Evolutionary conservation across 768 basidiomycete genomes (phyloP).

Genomic region (Suillus tomentosus): DNA sequence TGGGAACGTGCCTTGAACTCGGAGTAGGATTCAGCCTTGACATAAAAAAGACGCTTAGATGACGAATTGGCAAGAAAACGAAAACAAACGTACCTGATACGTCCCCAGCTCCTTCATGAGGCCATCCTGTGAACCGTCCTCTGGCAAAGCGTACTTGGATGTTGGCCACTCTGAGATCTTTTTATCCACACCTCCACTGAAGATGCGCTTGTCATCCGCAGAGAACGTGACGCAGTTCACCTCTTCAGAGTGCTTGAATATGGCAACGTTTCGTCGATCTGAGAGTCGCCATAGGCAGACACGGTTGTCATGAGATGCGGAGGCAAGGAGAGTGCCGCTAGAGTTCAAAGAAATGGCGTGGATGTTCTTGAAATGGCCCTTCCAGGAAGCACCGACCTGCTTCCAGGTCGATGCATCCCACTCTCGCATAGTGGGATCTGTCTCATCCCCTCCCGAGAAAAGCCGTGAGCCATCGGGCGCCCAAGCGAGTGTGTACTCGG

Average conservation of each 20-base stretch:
- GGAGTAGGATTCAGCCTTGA: not conserved
- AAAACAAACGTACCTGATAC: not conserved
- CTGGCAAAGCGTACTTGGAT: not conserved
- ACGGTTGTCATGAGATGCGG: too few species aligned
- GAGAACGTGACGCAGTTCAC: not conserved
- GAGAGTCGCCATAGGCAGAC: too few species aligned
- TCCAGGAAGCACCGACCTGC: too few species aligned
- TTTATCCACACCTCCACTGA: not conserved
- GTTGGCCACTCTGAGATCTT: not conserved
- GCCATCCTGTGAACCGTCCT: not conserved
- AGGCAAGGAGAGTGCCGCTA: too few species aligned
- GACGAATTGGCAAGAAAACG: not conserved
- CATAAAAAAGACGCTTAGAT: not conserved
- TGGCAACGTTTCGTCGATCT: too few species aligned
- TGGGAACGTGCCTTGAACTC: not conserved
- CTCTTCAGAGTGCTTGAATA: not conserved
- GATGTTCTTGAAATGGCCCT: too few species aligned
- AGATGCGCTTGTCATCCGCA: not conserved
- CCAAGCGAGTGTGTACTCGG: too few species aligned
- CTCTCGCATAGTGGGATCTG: too few species aligned
- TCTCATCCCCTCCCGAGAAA: too few species aligned
- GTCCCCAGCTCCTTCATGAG: not conserved
- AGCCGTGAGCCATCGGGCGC: too few species aligned
- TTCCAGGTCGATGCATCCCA: too few species aligned
- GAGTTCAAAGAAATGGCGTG: too few species aligned